A percentile compares a stretch with the other conserved stretches of the same genome.
These are phyloP conservation scores for Hanseniaspora singularis DNA, from an alignment of 805 yeast species.

Conservation along the genomic window DNA sequence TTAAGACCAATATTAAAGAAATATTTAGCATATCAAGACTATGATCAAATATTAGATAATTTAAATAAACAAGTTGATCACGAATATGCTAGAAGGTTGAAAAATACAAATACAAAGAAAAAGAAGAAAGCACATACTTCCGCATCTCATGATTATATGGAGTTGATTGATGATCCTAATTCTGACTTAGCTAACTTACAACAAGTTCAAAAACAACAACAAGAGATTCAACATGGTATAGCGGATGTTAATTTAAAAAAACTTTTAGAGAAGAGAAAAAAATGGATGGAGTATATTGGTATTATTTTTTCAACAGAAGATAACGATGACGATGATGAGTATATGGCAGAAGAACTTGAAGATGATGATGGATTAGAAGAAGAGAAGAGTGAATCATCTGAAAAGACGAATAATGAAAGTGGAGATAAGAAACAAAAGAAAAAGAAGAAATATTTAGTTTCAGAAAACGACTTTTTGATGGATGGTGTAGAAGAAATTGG, in stretches of 20 bases:
- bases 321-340: conserved; percentile 27
- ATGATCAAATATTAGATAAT: conserved; percentile 77
- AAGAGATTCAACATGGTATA: conserved; percentile 48
- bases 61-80: conserved; percentile 94
- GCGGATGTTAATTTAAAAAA: conserved; percentile 69
- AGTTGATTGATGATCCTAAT: too few relatives aligned
- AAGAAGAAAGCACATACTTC: conserved; percentile 28
- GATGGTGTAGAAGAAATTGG: conserved; percentile 14
- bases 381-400: conserved; percentile 33
- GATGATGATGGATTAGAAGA: conserved; percentile 25
- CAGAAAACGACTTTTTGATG: conserved; percentile 13
- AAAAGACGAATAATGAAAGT: not conserved
- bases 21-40: conserved; percentile 91
- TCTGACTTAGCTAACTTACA: not conserved
- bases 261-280: conserved; percentile 66
- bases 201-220: conserved; percentile 18
- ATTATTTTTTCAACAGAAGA: conserved; percentile 52
- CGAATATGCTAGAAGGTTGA: conserved; percentile 70
- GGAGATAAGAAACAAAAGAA: not conserved
- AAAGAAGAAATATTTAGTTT: conserved; percentile 7
- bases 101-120: conserved; percentile 48
- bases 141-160: too few relatives aligned
- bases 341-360: conserved; percentile 34
- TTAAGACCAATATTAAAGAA: conserved; percentile 68
- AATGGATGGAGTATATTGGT: conserved; percentile 87